Conservation (phyloP, 306 rosid genomes). For the Castanea mollissima region DNA sequence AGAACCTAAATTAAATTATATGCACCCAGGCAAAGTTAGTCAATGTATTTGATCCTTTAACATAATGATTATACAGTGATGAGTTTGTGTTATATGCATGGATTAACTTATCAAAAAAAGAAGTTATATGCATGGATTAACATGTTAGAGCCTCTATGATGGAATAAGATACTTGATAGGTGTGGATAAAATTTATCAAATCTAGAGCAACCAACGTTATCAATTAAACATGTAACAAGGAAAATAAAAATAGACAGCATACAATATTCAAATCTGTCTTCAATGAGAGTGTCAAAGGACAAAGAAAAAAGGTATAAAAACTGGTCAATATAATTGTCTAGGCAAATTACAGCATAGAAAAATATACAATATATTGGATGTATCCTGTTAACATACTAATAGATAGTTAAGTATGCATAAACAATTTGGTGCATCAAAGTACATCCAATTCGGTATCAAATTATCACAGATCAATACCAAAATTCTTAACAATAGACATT, state of each 20-base stretch:
- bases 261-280: neutral
- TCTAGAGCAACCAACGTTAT: neutral
- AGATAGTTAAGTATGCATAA: neutral
- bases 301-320: neutral
- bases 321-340: neutral
- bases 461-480: neutral
- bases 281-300: neutral
- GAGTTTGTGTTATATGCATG: neutral
- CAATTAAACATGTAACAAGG: neutral
- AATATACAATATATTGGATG: neutral
- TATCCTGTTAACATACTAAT: neutral
- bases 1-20: neutral
- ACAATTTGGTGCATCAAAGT: neutral
- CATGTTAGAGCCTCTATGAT: neutral
- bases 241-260: neutral
- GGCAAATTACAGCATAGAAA: neutral
- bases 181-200: neutral
- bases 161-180: neutral
- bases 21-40: neutral
- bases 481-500: neutral
- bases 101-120: neutral
- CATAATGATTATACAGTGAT: neutral
- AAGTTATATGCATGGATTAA: neutral
- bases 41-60: neutral
- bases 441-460: neutral